These are phyloP conservation scores for Teratosphaeria nubilosa DNA, from an alignment of 2,329 filamentous ascomycete genomes.

Conservation along the genomic window DNA sequence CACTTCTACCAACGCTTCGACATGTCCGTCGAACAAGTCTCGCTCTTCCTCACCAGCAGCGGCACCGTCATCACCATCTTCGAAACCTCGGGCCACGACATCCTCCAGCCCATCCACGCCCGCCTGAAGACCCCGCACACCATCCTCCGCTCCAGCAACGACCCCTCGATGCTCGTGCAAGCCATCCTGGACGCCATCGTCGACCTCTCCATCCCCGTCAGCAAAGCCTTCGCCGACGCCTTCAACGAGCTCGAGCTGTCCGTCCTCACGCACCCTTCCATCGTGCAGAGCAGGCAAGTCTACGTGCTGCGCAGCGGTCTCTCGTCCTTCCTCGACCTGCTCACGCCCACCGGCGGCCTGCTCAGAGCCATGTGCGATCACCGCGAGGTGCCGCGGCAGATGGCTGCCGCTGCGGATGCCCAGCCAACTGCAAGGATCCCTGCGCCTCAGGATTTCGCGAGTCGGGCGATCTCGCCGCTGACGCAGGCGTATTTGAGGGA, in stretches of 20 bases:
- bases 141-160: constrained; percentile 71
- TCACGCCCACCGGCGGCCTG: constrained; percentile 69
- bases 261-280: constrained; percentile 68
- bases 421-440: neutral
- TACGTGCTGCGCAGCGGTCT: constrained; percentile 65
- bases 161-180: constrained; percentile 79
- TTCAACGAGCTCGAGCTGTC: constrained; percentile 80
- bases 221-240: constrained; percentile 74
- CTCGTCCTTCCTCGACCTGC: constrained; percentile 68
- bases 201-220: constrained; percentile 77
- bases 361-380: constrained; percentile 81
- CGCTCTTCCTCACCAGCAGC: constrained; percentile 75
- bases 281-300: constrained; percentile 65
- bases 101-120: constrained; percentile 70
- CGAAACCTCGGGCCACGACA: constrained; percentile 72
- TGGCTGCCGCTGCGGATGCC: neutral
- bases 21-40: constrained; percentile 77
- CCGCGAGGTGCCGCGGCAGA: constrained; percentile 38
- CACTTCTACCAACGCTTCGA: constrained; percentile 7
- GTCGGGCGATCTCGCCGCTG: constrained; percentile 53
- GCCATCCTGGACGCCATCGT: constrained; percentile 86
- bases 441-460: constrained; percentile 1
- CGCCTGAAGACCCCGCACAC: constrained; percentile 68
- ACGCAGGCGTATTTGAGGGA: constrained; percentile 82
- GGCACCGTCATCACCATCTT: constrained; percentile 91